A percentile compares a stretch with the other conserved stretches of the same genome.
These are phyloP conservation scores for Aspergillus sclerotiicarbonarius DNA, from an alignment of 495 filamentous ascomycete genomes.

Conservation along the genomic window DNA sequence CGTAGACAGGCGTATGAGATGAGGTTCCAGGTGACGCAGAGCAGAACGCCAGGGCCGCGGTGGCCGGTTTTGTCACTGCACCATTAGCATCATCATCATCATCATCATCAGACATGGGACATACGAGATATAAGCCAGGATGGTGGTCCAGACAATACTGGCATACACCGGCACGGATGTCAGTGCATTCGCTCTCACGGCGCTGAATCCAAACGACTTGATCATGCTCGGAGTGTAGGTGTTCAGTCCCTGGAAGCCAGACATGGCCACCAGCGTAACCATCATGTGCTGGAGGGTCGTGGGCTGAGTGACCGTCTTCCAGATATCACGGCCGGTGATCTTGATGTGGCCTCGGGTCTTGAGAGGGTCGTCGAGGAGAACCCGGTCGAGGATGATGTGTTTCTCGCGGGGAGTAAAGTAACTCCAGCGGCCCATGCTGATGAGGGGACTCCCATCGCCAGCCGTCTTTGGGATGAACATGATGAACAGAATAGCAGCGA, in stretches of 20 bases:
- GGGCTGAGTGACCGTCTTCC: slow-evolving; percentile 38
- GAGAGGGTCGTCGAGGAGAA: slow-evolving; percentile 44
- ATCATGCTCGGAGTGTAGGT: slow-evolving; percentile 42
- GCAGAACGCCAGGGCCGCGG: slow-evolving; percentile 40
- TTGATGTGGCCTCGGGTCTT: slow-evolving; percentile 40
- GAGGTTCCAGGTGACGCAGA: slow-evolving; percentile 45
- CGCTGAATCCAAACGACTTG: slow-evolving; percentile 43
- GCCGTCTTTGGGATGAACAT: slow-evolving; percentile 45
- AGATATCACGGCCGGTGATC: slow-evolving; percentile 42
- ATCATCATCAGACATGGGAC: slow-evolving; percentile 17
- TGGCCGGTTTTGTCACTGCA: slow-evolving; percentile 43
- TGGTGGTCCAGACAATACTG: slow-evolving; percentile 39
- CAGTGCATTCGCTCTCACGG: slow-evolving; percentile 49
- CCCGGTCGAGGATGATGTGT: slow-evolving; percentile 40
- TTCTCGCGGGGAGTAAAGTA: slow-evolving; percentile 45
- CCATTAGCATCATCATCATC: slow-evolving; percentile 9
- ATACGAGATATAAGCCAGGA: slow-evolving; percentile 39
- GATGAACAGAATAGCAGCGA: slow-evolving; percentile 50
- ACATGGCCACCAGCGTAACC: slow-evolving; percentile 48
- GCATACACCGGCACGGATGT: slow-evolving; percentile 50
- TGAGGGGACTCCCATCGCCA: slow-evolving; percentile 41
- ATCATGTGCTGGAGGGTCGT: slow-evolving; percentile 37
- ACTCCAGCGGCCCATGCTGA: slow-evolving; percentile 39
- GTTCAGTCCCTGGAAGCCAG: slow-evolving; percentile 41
- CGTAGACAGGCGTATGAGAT: slow-evolving; percentile 38